phyloP scores from a whole-genome alignment of 768 basidiomycete genomes.

The Fistulinella prunicolor region DNA sequence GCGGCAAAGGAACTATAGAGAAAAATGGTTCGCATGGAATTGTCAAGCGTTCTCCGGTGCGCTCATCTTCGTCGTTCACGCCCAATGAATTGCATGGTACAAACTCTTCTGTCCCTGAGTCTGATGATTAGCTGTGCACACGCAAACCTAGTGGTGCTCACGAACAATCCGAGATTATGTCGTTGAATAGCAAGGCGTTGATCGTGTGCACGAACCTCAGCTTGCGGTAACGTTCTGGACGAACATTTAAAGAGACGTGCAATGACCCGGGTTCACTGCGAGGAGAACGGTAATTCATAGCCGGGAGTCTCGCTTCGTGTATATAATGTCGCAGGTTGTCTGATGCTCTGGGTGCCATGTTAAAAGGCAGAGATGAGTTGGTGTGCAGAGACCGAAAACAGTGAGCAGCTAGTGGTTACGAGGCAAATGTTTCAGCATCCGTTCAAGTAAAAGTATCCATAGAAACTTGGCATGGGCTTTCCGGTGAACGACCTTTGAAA shows the following conservation, averaged over 20 bases:
- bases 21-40: slow-evolving; percentile 43
- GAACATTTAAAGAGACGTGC: slow-evolving; percentile 34
- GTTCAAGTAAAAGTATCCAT: slow-evolving; percentile 15
- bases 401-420: too few species aligned
- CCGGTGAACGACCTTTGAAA: too few species aligned
- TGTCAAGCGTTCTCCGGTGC: slow-evolving; percentile 40
- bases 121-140: slow-evolving; percentile 3
- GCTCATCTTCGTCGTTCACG: slow-evolving; percentile 37
- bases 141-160: neutral
- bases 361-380: neutral
- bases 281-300: slow-evolving; percentile 34
- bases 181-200: slow-evolving; percentile 28
- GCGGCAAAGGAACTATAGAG: slow-evolving; percentile 32
- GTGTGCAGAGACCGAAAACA: neutral
- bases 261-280: slow-evolving; percentile 30
- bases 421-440: neutral
- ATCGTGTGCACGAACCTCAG: slow-evolving; percentile 48
- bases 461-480: slow-evolving; percentile 10
- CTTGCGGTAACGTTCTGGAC: slow-evolving; percentile 47
- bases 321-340: slow-evolving; percentile 48
- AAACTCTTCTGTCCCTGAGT: slow-evolving; percentile 39
- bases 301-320: slow-evolving; percentile 45
- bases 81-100: slow-evolving; percentile 36
- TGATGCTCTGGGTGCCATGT: slow-evolving; percentile 34
- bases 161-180: slow-evolving; percentile 40